Conservation (phyloP, 73 alveolate genomes). For the Stentor coeruleus region DNA sequence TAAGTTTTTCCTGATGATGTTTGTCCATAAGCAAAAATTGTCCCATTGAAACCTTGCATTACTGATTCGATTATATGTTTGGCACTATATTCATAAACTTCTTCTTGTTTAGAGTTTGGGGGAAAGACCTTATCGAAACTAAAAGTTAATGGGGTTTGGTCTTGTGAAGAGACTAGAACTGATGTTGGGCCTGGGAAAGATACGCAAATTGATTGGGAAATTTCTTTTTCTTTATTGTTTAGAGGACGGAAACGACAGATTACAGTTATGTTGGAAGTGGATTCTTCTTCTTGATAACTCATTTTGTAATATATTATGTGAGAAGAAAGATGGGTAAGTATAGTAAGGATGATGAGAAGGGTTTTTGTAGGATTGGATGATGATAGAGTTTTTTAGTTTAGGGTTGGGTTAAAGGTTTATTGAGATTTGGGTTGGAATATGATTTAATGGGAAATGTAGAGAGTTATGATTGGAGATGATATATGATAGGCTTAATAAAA, state of each 20-base stretch:
- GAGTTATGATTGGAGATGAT: too few relatives aligned
- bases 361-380: too few relatives aligned
- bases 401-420: too few relatives aligned
- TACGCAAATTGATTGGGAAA: not conserved
- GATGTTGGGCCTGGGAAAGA: not conserved
- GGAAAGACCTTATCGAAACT: not conserved
- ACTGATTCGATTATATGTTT: slow-evolving; percentile 81
- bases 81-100: slow-evolving; percentile 74
- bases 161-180: not conserved
- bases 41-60: slow-evolving; percentile 92
- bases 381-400: too few relatives aligned
- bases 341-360: too few relatives aligned
- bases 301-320: too few relatives aligned
- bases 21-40: slow-evolving; percentile 95
- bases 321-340: too few relatives aligned
- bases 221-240: not conserved
- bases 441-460: too few relatives aligned
- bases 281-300: not conserved
- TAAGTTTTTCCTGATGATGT: slow-evolving; percentile 95
- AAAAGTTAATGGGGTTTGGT: not conserved
- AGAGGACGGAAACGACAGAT: not conserved
- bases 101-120: not conserved
- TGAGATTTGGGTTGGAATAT: too few relatives aligned
- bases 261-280: not conserved
- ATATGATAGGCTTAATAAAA: too few relatives aligned